Percentiles rank a stretch among this genome's conserved stretches.
Evolutionary conservation across 805 yeast species (phyloP).

Genomic region (Starmerella asiatica): DNA sequence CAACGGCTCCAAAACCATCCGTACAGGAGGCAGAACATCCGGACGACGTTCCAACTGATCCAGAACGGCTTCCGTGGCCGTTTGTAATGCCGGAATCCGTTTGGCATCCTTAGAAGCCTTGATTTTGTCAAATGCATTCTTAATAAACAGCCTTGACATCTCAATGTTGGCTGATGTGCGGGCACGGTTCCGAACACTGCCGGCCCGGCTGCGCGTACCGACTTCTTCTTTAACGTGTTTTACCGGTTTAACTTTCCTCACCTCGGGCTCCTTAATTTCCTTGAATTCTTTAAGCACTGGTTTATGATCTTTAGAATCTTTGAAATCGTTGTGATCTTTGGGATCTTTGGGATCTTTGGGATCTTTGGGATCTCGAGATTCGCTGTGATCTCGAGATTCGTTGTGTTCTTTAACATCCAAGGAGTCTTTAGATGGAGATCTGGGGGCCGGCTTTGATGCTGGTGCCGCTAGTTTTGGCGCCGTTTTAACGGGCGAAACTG

Average conservation of each 20-base stretch:
- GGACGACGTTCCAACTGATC: constrained; percentile 22
- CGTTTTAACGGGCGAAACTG: neutral
- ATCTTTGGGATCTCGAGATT: no score
- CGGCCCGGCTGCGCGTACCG: no score
- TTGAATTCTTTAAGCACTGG: no score
- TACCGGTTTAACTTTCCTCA: neutral
- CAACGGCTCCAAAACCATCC: constrained; percentile 63
- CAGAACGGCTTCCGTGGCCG: constrained; percentile 27
- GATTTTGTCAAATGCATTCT: constrained; percentile 46
- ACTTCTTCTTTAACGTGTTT: no score
- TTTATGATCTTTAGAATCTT: no score
- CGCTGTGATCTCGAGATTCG: no score
- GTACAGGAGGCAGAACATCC: constrained; percentile 32
- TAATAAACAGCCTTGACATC: constrained; percentile 31
- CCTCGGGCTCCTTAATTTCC: no score
- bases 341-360: no score
- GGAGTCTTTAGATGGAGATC: constrained; percentile 6
- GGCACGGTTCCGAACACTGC: no score
- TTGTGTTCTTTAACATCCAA: no score
- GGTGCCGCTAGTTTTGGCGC: neutral
- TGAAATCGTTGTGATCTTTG: no score
- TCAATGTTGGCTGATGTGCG: neutral
- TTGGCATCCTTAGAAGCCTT: constrained; percentile 47
- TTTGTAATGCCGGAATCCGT: constrained; percentile 31
- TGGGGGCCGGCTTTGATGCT: constrained; percentile 1